Evolutionary conservation across 768 basidiomycete genomes (phyloP).

Genomic region (Xerocomellus intermedius): DNA sequence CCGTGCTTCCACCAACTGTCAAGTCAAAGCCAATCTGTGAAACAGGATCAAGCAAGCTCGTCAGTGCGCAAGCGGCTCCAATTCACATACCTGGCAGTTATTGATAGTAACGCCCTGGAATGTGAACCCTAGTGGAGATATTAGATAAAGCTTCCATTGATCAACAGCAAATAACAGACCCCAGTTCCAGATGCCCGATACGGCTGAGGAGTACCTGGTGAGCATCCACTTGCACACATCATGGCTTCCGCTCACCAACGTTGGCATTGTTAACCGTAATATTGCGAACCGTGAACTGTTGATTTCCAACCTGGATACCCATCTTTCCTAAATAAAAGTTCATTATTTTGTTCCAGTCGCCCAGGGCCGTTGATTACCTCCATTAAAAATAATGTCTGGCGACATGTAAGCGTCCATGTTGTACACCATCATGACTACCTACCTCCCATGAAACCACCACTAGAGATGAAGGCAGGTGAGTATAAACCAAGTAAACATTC

Average conservation of each 20-base stretch:
- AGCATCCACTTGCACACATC: background rate
- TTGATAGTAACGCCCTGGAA: slow-evolving; percentile 51
- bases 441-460: slow-evolving; percentile 58
- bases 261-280: slow-evolving; percentile 50
- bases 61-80: background rate
- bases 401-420: background rate
- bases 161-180: slow-evolving; percentile 24
- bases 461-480: background rate
- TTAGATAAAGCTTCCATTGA: background rate
- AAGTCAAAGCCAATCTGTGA: slow-evolving; percentile 47
- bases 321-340: slow-evolving; percentile 33
- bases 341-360: background rate
- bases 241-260: slow-evolving; percentile 26
- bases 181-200: slow-evolving; percentile 41
- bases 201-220: slow-evolving; percentile 15
- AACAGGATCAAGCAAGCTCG: background rate
- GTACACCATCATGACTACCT: slow-evolving; percentile 7
- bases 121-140: slow-evolving; percentile 40
- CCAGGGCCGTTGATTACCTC: slow-evolving; percentile 23
- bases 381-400: slow-evolving; percentile 43
- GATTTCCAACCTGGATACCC: slow-evolving; percentile 74
- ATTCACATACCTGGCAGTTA: slow-evolving; percentile 29
- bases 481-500: background rate
- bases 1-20: slow-evolving; percentile 36
- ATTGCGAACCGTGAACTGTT: slow-evolving; percentile 75